Conservation (phyloP, 2,329 filamentous ascomycete genomes). For the Pochonia chlamydosporia region DNA sequence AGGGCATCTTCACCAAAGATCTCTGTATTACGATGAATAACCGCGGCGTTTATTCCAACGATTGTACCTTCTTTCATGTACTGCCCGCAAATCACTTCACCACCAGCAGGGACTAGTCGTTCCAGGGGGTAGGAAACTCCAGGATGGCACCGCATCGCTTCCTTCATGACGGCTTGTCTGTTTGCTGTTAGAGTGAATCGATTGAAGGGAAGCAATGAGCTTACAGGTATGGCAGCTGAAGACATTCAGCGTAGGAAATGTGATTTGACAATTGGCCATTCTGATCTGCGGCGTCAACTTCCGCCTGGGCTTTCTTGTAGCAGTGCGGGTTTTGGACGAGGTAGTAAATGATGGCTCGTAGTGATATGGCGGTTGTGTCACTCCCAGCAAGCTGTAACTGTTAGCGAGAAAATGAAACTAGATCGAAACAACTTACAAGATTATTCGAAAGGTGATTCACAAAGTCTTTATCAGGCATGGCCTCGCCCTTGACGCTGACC, state of each 20-base stretch:
- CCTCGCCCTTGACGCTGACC: conserved; percentile 2
- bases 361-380: conserved; percentile 60
- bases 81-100: conserved; percentile 5
- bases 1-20: conserved; percentile 54
- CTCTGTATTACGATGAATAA: conserved; percentile 46
- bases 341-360: conserved; percentile 57
- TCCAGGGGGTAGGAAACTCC: conserved; percentile 35
- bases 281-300: conserved; percentile 45
- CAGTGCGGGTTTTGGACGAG: conserved; percentile 47
- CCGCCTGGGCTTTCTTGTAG: conserved; percentile 42
- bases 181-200: not conserved
- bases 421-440: conserved; percentile 7
- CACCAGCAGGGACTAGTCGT: conserved; percentile 7
- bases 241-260: conserved; percentile 45
- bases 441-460: conserved; percentile 12
- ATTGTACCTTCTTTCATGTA: conserved; percentile 14
- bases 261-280: conserved; percentile 29
- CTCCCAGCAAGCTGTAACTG: conserved; percentile 45
- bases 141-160: conserved; percentile 38
- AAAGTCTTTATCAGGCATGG: conserved; percentile 11
- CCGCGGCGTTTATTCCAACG: conserved; percentile 34
- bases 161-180: conserved; percentile 31
- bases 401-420: not conserved
- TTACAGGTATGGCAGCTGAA: conserved; percentile 54
- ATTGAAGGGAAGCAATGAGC: too few relatives aligned